phyloP scores from a whole-genome alignment of 2,329 filamentous ascomycete genomes.

The Myriangium duriaei region DNA sequence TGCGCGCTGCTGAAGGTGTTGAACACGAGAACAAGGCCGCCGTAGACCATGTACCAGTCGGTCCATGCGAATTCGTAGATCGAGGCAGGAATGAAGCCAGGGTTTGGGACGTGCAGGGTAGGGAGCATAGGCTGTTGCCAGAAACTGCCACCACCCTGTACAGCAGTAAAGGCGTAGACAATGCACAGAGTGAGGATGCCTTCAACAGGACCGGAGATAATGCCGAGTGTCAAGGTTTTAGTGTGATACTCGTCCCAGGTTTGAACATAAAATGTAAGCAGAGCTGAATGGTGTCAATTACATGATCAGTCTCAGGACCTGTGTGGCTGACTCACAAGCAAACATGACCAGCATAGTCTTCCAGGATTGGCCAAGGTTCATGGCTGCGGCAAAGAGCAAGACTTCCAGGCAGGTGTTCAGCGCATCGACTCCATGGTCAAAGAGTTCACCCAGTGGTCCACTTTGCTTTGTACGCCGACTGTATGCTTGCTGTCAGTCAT shows the following conservation, averaged over 20 bases:
- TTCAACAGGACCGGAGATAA: conserved; percentile 91
- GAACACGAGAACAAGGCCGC: conserved; percentile 64
- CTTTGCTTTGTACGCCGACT: conserved; percentile 82
- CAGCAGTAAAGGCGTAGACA: conserved; percentile 74
- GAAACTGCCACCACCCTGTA: conserved; percentile 77
- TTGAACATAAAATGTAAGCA: conserved; percentile 95
- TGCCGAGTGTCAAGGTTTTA: conserved; percentile 80
- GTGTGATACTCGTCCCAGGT: conserved; percentile 99
- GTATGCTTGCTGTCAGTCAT: conserved; percentile 14
- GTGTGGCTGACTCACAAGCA: conserved; percentile 46
- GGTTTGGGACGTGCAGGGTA: conserved; percentile 54
- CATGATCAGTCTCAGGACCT: conserved; percentile 9
- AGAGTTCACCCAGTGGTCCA: conserved; percentile 87
- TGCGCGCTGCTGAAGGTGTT: conserved; percentile 63
- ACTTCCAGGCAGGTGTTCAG: conserved; percentile 92
- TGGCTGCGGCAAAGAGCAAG: conserved; percentile 77
- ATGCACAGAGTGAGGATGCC: conserved; percentile 73
- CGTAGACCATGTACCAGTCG: conserved; percentile 86
- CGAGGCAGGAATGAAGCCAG: conserved; percentile 50
- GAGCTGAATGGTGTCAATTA: conserved; percentile 39
- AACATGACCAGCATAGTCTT: conserved; percentile 73
- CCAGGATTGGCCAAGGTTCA: conserved; percentile 91
- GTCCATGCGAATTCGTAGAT: conserved; percentile 76
- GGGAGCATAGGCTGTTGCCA: conserved; percentile 77
- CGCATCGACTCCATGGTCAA: conserved; percentile 95